Conservation (phyloP, 2,329 filamentous ascomycete species). For the Phaeosphaeriaceae sp. region DNA sequence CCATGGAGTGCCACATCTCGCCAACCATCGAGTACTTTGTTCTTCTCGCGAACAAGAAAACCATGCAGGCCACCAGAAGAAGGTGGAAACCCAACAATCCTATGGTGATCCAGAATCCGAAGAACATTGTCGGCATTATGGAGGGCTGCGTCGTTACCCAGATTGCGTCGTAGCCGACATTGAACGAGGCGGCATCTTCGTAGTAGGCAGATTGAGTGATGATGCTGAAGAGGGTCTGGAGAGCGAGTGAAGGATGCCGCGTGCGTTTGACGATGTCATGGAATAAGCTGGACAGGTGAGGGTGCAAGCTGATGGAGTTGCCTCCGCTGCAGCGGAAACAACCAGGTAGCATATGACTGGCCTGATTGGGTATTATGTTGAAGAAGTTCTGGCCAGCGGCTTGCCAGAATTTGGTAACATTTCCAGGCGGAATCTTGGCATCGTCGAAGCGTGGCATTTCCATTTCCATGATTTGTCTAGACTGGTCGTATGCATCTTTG, state of each 20-base stretch:
- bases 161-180: not conserved
- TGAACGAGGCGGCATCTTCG: not conserved
- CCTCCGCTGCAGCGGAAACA: not conserved
- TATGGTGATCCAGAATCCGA: not conserved
- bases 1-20: not conserved
- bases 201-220: conserved; percentile 1
- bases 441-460: not conserved
- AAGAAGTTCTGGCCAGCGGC: not conserved
- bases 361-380: not conserved
- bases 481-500: not conserved
- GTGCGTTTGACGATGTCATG: not conserved
- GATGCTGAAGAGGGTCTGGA: conserved; percentile 1
- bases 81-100: not conserved
- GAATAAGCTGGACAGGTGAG: not conserved
- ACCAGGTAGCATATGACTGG: not conserved
- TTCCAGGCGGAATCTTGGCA: not conserved
- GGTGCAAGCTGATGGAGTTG: not conserved
- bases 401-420: not conserved
- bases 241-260: not conserved
- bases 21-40: not conserved
- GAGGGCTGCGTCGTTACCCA: not conserved
- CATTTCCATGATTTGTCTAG: not conserved
- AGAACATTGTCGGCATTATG: not conserved
- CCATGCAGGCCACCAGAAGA: not conserved
- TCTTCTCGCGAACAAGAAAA: not conserved